These are phyloP conservation scores for Xylaria castorea DNA, from an alignment of 495 filamentous ascomycete genomes.

Conservation along the genomic window DNA sequence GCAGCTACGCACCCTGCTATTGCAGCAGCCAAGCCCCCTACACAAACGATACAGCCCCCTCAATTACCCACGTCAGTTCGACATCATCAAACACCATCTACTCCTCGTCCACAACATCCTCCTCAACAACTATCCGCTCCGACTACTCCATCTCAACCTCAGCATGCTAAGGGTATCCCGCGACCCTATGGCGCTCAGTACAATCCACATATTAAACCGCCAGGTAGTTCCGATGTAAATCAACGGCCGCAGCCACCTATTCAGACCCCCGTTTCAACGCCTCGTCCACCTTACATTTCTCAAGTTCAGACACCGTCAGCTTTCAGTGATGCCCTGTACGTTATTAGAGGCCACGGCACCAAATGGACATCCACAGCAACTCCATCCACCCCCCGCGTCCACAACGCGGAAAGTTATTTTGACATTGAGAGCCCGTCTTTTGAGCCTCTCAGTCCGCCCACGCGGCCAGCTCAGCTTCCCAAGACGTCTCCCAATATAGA, in stretches of 20 bases:
- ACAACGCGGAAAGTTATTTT: constrained; percentile 36
- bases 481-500: constrained; percentile 37
- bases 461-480: constrained; percentile 44
- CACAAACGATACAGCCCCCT: constrained; percentile 34
- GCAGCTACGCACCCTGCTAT: constrained; percentile 33
- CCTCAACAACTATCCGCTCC: constrained; percentile 37
- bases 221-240: constrained; percentile 32
- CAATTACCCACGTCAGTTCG: constrained; percentile 30
- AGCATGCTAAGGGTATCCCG: constrained; percentile 40
- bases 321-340: constrained; percentile 26
- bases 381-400: constrained; percentile 53
- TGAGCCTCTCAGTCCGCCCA: constrained; percentile 56
- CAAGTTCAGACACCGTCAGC: constrained; percentile 35
- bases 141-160: constrained; percentile 40
- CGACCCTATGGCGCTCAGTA: constrained; percentile 50
- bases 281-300: constrained; percentile 24
- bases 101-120: constrained; percentile 14
- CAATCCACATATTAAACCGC: constrained; percentile 45
- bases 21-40: constrained; percentile 31
- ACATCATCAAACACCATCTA: constrained; percentile 29
- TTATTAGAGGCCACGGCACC: constrained; percentile 52
- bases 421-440: constrained; percentile 48
- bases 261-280: constrained; percentile 33
- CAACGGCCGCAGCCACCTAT: constrained; percentile 35
- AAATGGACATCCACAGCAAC: constrained; percentile 55